Evolutionary conservation across 2,329 filamentous ascomycete species (phyloP).

Genomic region (Cercospora zeae-maydis): DNA sequence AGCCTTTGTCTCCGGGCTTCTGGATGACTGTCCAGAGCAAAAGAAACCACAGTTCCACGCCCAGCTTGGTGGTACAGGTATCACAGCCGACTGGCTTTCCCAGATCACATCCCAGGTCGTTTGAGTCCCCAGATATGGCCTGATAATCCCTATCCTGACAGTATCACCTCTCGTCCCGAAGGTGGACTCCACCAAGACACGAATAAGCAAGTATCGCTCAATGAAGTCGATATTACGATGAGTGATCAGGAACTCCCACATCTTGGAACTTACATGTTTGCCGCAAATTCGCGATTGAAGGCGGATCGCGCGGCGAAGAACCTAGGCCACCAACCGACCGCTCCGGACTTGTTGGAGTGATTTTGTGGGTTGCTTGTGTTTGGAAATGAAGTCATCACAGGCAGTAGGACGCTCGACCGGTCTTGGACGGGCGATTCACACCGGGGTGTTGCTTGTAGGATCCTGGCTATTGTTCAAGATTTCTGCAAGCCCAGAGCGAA

Average conservation of each 20-base stretch:
- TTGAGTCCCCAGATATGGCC: too few relatives aligned
- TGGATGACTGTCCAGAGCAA: too few relatives aligned
- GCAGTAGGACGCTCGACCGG: not conserved
- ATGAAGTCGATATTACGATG: conserved; percentile 32
- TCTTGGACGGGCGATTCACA: not conserved
- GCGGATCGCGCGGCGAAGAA: conserved; percentile 53
- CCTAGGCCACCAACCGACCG: conserved; percentile 55
- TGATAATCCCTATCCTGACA: too few relatives aligned
- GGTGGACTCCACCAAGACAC: conserved; percentile 59
- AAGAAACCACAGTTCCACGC: too few relatives aligned
- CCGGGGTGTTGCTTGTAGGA: not conserved
- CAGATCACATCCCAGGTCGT: too few relatives aligned
- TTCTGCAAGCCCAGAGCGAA: not conserved
- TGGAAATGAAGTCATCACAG: not conserved
- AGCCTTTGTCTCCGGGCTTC: too few relatives aligned
- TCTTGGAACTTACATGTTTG: conserved; percentile 41
- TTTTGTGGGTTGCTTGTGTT: conserved; percentile 8
- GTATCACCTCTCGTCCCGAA: conserved; percentile 52
- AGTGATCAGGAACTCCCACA: conserved; percentile 20
- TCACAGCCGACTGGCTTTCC: too few relatives aligned
- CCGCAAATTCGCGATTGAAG: conserved; percentile 53
- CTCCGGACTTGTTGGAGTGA: conserved; percentile 49
- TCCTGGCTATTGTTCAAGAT: not conserved
- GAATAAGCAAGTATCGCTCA: conserved; percentile 49
- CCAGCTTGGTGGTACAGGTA: too few relatives aligned